Evolutionary conservation across 306 rosid genomes (phyloP).

Genomic region (Trifolium pratense): DNA sequence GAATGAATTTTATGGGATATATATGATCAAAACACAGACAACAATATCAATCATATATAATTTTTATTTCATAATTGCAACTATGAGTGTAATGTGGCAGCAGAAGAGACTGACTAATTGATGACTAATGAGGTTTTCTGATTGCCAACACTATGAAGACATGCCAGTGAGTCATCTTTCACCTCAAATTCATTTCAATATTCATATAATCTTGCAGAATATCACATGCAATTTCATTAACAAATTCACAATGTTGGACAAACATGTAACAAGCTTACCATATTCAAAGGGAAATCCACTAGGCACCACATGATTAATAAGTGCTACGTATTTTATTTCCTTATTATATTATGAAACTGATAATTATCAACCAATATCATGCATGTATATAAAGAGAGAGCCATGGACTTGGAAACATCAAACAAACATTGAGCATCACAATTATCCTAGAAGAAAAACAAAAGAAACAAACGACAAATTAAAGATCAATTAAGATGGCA

Average conservation of each 20-base stretch:
- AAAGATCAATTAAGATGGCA: constrained; percentile 48
- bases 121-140: constrained; percentile 41
- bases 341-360: neutral
- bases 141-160: constrained; percentile 35
- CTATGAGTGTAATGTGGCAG: constrained; percentile 50
- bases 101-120: constrained; percentile 44
- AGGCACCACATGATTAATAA: constrained; percentile 48
- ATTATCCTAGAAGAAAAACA: neutral
- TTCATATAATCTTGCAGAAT: neutral
- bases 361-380: neutral
- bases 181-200: constrained; percentile 13
- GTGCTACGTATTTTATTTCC: neutral
- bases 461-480: neutral
- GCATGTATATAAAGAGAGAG: constrained; percentile 30
- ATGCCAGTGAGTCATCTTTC: constrained; percentile 33
- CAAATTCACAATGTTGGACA: constrained; percentile 39
- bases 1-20: too few relatives aligned
- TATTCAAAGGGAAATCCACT: constrained; percentile 40
- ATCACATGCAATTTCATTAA: constrained; percentile 21
- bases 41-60: too few relatives aligned
- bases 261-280: constrained; percentile 47
- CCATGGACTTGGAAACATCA: constrained; percentile 25
- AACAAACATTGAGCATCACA: neutral
- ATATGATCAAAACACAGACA: too few relatives aligned
- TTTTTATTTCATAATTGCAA: constrained; percentile 12